These are phyloP conservation scores for Graphilbum fragrans DNA, from an alignment of 2,329 filamentous ascomycete species.

Conservation along the genomic window DNA sequence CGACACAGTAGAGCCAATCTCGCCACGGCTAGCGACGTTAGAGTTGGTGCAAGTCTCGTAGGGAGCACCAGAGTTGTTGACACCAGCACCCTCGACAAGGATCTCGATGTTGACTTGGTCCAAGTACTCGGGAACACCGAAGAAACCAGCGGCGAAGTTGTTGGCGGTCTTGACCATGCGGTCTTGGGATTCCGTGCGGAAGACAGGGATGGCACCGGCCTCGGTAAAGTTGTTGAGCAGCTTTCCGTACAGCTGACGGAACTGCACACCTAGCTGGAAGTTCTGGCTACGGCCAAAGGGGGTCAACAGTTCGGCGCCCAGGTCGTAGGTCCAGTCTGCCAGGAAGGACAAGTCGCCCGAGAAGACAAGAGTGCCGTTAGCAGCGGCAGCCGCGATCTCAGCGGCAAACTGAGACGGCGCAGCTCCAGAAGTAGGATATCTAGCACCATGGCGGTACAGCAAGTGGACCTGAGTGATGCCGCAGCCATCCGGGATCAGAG, in stretches of 20 bases:
- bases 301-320: constrained; percentile 22
- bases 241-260: constrained; percentile 27
- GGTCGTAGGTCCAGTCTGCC: constrained; percentile 21
- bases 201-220: constrained; percentile 24
- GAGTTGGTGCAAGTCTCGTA: constrained; percentile 4
- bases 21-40: constrained; percentile 10
- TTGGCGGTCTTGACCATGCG: constrained; percentile 18
- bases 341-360: constrained; percentile 16
- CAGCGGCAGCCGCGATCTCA: constrained; percentile 20
- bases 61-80: constrained; percentile 5
- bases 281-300: constrained; percentile 26
- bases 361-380: constrained; percentile 18
- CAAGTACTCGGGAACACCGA: constrained; percentile 20
- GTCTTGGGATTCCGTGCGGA: constrained; percentile 19
- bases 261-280: constrained; percentile 25
- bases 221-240: constrained; percentile 29
- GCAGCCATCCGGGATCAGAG: constrained; percentile 17
- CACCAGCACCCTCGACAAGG: constrained; percentile 16
- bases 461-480: constrained; percentile 19
- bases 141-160: constrained; percentile 13
- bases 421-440: constrained; percentile 19
- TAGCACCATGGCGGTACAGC: constrained; percentile 19
- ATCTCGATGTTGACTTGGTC: constrained; percentile 21
- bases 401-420: constrained; percentile 17
- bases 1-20: constrained; percentile 14